Evolutionary conservation across 495 filamentous ascomycete species (phyloP).

Genomic region (Amphirosellinia nigrospora): DNA sequence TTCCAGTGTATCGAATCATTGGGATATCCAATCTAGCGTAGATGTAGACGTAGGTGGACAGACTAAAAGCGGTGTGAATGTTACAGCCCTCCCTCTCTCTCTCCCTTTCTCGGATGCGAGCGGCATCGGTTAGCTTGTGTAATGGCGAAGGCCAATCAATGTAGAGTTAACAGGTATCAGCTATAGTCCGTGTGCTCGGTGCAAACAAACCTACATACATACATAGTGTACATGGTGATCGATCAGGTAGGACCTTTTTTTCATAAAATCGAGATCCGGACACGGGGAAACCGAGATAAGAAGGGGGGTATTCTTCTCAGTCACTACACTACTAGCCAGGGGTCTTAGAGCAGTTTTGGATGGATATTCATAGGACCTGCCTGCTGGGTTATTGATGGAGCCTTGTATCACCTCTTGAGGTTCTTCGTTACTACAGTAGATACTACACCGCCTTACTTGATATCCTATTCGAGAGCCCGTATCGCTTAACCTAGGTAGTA

Average conservation of each 20-base stretch:
- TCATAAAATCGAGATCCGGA: too few relatives aligned
- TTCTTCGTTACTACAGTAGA: not conserved
- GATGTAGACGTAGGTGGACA: not conserved
- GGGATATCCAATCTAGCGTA: not conserved
- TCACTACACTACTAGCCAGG: too few relatives aligned
- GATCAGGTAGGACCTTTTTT: too few relatives aligned
- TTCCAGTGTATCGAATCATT: not conserved
- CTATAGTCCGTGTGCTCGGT: too few relatives aligned
- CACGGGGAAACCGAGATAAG: not conserved
- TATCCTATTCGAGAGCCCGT: constrained; percentile 2
- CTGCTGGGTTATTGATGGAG: not conserved
- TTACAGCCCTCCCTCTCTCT: too few relatives aligned
- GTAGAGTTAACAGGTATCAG: not conserved
- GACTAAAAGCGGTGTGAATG: not conserved
- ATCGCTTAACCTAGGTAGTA: too few relatives aligned
- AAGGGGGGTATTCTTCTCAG: not conserved
- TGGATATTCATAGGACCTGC: too few relatives aligned
- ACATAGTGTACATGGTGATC: too few relatives aligned
- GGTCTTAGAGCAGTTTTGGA: not conserved
- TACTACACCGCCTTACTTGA: not conserved
- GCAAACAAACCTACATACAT: too few relatives aligned
- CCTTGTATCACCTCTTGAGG: not conserved
- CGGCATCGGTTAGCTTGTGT: not conserved
- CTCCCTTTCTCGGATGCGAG: not conserved
- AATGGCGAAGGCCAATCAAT: not conserved